Percentiles rank a stretch among this genome's conserved stretches.
Conservation (phyloP, 176 grass and related monocot species). For the Otatea glauca region DNA sequence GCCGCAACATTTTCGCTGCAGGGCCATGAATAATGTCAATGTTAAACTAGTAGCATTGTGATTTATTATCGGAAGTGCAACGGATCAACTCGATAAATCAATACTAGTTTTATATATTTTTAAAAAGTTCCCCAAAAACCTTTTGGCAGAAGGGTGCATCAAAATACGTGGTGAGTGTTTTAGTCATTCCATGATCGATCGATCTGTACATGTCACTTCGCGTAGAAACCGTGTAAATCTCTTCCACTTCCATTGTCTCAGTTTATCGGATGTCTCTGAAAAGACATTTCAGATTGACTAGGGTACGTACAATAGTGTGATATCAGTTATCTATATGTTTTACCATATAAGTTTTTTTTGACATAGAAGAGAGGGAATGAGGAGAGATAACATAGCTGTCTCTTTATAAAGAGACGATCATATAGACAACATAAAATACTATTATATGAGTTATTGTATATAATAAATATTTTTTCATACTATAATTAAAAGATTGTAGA, state of each 20-base stretch:
- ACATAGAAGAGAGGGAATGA: no score
- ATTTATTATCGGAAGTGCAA: not conserved
- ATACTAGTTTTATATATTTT: not conserved
- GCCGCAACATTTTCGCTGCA: constrained; percentile 30
- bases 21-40: constrained; percentile 28
- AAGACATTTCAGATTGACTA: not conserved
- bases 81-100: not conserved
- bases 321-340: no score
- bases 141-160: not conserved
- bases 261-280: not conserved
- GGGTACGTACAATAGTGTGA: no score
- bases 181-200: not conserved
- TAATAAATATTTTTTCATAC: no score
- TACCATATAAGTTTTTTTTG: no score
- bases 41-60: not conserved
- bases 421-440: no score
- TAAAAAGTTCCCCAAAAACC: not conserved
- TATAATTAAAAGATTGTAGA: no score
- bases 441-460: no score
- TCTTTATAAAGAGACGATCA: no score
- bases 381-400: no score
- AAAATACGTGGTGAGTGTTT: not conserved
- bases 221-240: not conserved
- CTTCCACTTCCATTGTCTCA: not conserved
- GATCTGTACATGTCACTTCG: no score